Conservation (phyloP, 2,329 filamentous ascomycete species). For the Fusarium tuaranense region DNA sequence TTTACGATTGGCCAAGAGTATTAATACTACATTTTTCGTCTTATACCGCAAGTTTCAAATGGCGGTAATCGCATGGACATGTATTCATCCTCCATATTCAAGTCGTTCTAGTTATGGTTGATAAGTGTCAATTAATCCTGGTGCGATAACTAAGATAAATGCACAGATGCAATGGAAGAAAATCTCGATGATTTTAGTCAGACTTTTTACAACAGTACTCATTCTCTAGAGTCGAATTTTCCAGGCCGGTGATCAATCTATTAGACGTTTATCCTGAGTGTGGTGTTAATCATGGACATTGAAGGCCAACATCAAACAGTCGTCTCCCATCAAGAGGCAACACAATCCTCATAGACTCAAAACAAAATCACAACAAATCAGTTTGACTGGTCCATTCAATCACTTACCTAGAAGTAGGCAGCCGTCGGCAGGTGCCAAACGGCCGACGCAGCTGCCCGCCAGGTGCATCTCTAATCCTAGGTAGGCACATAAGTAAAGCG, state of each 20-base stretch:
- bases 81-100: not conserved
- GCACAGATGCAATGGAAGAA: not conserved
- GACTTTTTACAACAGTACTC: not conserved
- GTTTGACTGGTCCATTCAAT: not conserved
- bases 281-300: not conserved
- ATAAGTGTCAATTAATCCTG: not conserved
- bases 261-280: not conserved
- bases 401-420: not conserved
- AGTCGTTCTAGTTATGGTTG: not conserved
- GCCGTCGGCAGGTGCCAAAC: conserved; percentile 23
- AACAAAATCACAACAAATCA: not conserved
- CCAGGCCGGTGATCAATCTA: not conserved
- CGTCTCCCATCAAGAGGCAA: not conserved
- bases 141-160: not conserved
- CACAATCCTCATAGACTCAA: not conserved
- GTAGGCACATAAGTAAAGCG: not conserved
- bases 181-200: not conserved
- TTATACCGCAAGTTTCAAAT: not conserved
- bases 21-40: not conserved
- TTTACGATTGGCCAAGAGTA: not conserved
- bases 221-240: not conserved
- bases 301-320: not conserved
- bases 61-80: not conserved
- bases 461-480: not conserved
- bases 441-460: conserved; percentile 23